Percentiles rank a stretch among this genome's conserved stretches.
These are phyloP conservation scores for Ogataea saltuana DNA, from an alignment of 805 yeast genomes.

Conservation along the genomic window DNA sequence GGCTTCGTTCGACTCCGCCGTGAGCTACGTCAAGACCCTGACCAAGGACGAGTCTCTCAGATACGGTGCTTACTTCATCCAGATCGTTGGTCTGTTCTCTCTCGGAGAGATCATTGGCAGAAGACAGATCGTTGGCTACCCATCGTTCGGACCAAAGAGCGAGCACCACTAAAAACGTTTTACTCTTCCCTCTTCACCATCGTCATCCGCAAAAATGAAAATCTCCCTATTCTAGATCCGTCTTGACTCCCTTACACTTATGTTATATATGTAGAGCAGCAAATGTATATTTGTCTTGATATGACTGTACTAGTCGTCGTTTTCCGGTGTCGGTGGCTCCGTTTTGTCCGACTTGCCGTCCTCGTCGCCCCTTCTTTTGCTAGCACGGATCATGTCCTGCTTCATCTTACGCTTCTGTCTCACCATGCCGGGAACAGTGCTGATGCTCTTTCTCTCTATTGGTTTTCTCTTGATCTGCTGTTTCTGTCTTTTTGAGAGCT, in stretches of 20 bases:
- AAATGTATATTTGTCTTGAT: no score
- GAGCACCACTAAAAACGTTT: conserved; percentile 36
- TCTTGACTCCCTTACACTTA: no score
- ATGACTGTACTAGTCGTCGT: no score
- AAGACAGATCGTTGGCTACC: conserved; percentile 90
- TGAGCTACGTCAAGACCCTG: conserved; percentile 40
- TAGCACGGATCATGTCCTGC: conserved; percentile 71
- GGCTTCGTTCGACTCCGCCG: conserved; percentile 48
- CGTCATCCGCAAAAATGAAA: no score
- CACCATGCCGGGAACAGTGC: conserved; percentile 77
- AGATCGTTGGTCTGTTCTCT: conserved; percentile 86
- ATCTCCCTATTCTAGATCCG: no score
- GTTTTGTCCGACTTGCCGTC: no score
- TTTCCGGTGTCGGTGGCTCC: no score
- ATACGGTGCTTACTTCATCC: conserved; percentile 76
- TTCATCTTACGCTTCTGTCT: conserved; percentile 63
- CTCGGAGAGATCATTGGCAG: conserved; percentile 97
- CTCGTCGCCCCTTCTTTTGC: conserved; percentile 41
- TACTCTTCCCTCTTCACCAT: no score
- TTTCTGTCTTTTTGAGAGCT: conserved; percentile 64
- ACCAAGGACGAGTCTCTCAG: conserved; percentile 59
- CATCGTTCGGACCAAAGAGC: conserved; percentile 52
- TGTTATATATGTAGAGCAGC: no score
- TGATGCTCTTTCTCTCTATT: conserved; percentile 68
- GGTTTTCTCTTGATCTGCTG: conserved; percentile 56